These are phyloP conservation scores for Garcia nutans DNA, from an alignment of 345 rosid genomes.

Conservation along the genomic window DNA sequence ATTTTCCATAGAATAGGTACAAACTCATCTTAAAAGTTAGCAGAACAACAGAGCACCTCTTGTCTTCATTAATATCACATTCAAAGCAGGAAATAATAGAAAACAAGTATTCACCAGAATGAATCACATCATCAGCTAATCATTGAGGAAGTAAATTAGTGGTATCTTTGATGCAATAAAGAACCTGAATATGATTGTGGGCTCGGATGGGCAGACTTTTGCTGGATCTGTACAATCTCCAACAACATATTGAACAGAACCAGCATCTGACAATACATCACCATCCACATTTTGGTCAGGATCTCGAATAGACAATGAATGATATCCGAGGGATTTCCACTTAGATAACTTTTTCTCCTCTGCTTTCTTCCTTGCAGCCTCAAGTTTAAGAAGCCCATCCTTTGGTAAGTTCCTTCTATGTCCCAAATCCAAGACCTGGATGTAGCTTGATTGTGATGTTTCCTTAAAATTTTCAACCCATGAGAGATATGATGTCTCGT, in stretches of 20 bases:
- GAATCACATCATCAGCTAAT: not conserved
- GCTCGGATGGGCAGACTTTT: conserved; percentile 56
- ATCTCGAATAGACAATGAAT: conserved; percentile 60
- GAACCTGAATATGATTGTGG: conserved; percentile 78
- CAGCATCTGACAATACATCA: conserved; percentile 51
- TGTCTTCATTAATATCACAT: not conserved
- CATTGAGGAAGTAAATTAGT: conserved; percentile 1
- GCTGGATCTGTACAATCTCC: conserved; percentile 84
- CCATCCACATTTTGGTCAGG: conserved; percentile 39
- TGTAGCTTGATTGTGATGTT: conserved; percentile 43
- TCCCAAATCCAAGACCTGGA: conserved; percentile 34
- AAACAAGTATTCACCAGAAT: not conserved
- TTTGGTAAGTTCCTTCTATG: conserved; percentile 43
- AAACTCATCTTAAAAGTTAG: not conserved
- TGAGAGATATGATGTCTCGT: conserved; percentile 77
- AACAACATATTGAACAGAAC: conserved; percentile 65
- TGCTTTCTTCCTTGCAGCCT: conserved; percentile 66
- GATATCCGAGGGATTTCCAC: conserved; percentile 80
- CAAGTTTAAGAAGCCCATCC: conserved; percentile 46
- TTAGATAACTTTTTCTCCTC: conserved; percentile 64
- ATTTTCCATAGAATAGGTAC: not conserved
- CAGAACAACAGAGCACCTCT: not conserved
- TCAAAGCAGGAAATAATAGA: not conserved
- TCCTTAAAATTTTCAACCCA: conserved; percentile 83
- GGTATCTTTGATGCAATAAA: conserved; percentile 4